Evolutionary conservation across 2,329 filamentous ascomycete species (phyloP), one percentile per base, ranked within the genome.

Genomic region (Penicillium hesseltinei): DNA sequence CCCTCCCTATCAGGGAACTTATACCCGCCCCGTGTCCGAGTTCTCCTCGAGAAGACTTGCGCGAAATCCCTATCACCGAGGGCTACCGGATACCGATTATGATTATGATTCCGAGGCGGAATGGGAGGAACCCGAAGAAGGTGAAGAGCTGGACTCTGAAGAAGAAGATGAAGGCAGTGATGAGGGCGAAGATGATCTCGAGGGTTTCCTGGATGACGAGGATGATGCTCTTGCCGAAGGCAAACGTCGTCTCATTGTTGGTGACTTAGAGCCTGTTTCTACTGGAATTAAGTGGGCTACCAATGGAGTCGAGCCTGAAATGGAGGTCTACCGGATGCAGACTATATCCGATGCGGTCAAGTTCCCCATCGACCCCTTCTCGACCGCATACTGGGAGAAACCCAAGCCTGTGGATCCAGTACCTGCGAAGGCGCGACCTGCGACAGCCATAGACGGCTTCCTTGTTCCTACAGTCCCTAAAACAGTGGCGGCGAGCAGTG

Each of bases 201-300:
- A 91, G 4, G 92, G 87, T 19, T 97, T 97, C 69, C 80, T 97
- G 2, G 92, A 96, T 65, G 91, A 95, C 66, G 90, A 90, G 6
- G 90, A 95, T 52, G 90, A 94, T 73, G 67, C 73, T 8, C 68
- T 83, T 77, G 58, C 77, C 74, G 70, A 79, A 75, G 62, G 80
- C 72, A 82, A 84, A 79, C 78, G 83, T 71, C 74, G 87, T 76
- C 73, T 82, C 7, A 77, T 83, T 66, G 84, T 79, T 33, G 85
- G 87, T 31, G 86, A 90, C 62, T 81, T 95, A 67, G 85, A 92
- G 68, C 91, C 92, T 0, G 79, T 89, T 42, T 89, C 83, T 69
- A 91, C 87, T 4, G 94, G 93, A 0, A 77, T 97, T 10, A 94
- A 89, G 70, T 99, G 92, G 84, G 90, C 96, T 69, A 82, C 71